Conservation (phyloP, 306 rosid species). For the Coriaria nepalensis region DNA sequence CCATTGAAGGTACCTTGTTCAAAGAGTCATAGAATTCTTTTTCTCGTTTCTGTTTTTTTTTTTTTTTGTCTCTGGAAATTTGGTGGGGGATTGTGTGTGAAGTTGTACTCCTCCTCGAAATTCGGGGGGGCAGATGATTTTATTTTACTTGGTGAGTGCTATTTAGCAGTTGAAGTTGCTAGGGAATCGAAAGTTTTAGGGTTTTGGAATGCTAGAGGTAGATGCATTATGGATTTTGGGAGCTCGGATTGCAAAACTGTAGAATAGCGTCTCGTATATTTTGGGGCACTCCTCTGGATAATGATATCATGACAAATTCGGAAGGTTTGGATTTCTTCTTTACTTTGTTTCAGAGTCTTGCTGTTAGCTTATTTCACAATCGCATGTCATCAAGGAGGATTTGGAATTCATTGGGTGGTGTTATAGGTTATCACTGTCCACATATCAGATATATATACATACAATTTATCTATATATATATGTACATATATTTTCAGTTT, state of each 20-base stretch:
- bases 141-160: conserved; percentile 11
- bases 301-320: conserved; percentile 4
- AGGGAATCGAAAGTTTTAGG: conserved; percentile 36
- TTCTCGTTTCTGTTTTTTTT: neutral
- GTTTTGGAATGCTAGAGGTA: conserved; percentile 24
- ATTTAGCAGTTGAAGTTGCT: conserved; percentile 3
- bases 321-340: conserved; percentile 21
- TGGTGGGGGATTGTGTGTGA: conserved; percentile 9
- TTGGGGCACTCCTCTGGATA: conserved; percentile 29
- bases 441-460: too few relatives aligned
- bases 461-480: too few relatives aligned
- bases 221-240: conserved; percentile 44
- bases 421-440: too few relatives aligned
- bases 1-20: conserved; percentile 21
- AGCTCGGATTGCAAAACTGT: conserved; percentile 27
- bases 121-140: conserved; percentile 11
- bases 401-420: too few relatives aligned
- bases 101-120: too few relatives aligned
- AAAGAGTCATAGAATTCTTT: neutral
- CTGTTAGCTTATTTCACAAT: too few relatives aligned
- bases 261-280: conserved; percentile 28
- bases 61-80: conserved; percentile 5
- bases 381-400: too few relatives aligned
- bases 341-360: too few relatives aligned
- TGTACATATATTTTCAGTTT: neutral